Evolutionary conservation across 805 yeast species (phyloP).

Genomic region (Wickerhamomyces bovis): DNA sequence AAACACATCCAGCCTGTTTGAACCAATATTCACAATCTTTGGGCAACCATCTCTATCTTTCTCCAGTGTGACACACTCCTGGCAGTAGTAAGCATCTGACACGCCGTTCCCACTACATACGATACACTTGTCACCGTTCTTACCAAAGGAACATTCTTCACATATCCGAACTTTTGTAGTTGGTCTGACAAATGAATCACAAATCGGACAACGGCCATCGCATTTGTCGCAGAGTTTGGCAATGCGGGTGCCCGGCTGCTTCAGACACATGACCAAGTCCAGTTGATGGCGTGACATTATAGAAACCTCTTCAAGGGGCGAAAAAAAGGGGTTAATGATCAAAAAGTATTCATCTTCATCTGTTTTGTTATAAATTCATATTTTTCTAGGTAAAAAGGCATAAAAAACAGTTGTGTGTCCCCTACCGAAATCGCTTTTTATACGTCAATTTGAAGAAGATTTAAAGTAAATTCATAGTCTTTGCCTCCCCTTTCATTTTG

Average conservation of each 20-base stretch:
- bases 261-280: conserved; percentile 77
- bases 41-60: conserved; percentile 93
- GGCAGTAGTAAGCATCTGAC: conserved; percentile 74
- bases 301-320: not conserved
- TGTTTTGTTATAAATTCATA: too few species aligned
- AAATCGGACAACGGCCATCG: conserved; percentile 87
- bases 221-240: conserved; percentile 80
- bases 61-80: conserved; percentile 75
- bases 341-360: too few species aligned
- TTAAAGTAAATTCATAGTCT: too few species aligned
- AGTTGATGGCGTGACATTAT: conserved; percentile 85
- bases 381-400: too few species aligned
- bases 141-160: conserved; percentile 80
- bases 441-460: not conserved
- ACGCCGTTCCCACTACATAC: conserved; percentile 66
- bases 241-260: conserved; percentile 68
- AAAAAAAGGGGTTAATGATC: too few species aligned
- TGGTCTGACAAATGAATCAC: conserved; percentile 81
- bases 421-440: not conserved
- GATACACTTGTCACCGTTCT: conserved; percentile 59
- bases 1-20: conserved; percentile 60
- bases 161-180: conserved; percentile 64
- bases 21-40: conserved; percentile 70
- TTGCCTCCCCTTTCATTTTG: not conserved
- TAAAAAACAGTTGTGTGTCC: not conserved